Evolutionary conservation across 1,284 basidiomycete genomes (phyloP).

Genomic region (Cryptococcus neoformans): DNA sequence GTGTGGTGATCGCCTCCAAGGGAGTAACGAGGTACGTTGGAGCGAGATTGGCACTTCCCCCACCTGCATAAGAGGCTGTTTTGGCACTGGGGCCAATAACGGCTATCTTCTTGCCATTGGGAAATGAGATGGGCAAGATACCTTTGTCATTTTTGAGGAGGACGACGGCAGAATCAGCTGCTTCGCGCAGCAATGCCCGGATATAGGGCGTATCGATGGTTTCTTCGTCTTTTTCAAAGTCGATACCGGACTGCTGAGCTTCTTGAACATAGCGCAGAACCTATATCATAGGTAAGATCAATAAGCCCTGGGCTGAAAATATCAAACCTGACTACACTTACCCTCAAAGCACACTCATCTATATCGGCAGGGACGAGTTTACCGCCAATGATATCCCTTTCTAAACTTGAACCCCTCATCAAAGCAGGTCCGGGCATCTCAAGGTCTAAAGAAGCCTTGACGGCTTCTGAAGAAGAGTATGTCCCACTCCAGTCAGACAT

Average conservation of each 20-base stretch:
- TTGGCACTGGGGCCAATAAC: conserved; percentile 75
- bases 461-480: conserved; percentile 62
- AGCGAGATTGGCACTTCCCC: conserved; percentile 69
- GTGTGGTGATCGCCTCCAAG: conserved; percentile 59
- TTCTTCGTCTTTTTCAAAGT: conserved; percentile 22
- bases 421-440: conserved; percentile 52
- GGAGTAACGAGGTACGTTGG: conserved; percentile 69
- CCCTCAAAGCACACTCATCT: too few relatives aligned
- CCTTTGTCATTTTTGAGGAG: conserved; percentile 27
- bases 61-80: conserved; percentile 64
- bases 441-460: conserved; percentile 73
- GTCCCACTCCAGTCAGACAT: conserved; percentile 71
- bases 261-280: conserved; percentile 29
- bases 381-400: conserved; percentile 60
- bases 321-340: too few relatives aligned
- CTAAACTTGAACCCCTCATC: conserved; percentile 50
- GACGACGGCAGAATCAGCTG: conserved; percentile 58
- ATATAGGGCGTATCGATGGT: conserved; percentile 17
- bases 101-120: conserved; percentile 60
- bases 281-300: not conserved
- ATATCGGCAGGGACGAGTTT: conserved; percentile 48
- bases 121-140: conserved; percentile 19
- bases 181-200: conserved; percentile 50
- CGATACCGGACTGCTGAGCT: conserved; percentile 2
- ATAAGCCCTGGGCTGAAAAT: too few relatives aligned